These are phyloP conservation scores for Lablab purpureus DNA, from an alignment of 306 rosid species.

Conservation along the genomic window DNA sequence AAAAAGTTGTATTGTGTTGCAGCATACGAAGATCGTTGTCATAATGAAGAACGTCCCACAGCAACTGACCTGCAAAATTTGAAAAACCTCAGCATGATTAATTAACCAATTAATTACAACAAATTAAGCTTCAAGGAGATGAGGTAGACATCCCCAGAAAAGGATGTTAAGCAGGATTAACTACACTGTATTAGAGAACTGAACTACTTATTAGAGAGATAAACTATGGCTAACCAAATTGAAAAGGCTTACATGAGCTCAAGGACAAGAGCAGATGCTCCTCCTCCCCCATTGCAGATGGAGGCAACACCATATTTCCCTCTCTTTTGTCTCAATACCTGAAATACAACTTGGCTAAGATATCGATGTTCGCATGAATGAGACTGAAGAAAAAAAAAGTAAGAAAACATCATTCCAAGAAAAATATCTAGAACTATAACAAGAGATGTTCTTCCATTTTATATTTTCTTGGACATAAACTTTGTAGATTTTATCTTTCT, in stretches of 20 bases:
- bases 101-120: neutral
- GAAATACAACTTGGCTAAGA: slow-evolving; percentile 48
- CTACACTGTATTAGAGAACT: neutral
- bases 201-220: neutral
- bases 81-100: slow-evolving; percentile 9
- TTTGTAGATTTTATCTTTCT: too few species aligned
- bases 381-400: too few species aligned
- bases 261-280: slow-evolving; percentile 91
- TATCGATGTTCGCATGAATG: neutral
- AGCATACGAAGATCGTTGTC: slow-evolving; percentile 41
- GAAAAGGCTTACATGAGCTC: slow-evolving; percentile 75
- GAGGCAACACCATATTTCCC: slow-evolving; percentile 86
- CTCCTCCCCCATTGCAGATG: slow-evolving; percentile 97
- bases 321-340: slow-evolving; percentile 82
- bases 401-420: too few species aligned
- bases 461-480: too few species aligned
- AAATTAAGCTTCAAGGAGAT: neutral
- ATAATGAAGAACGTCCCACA: slow-evolving; percentile 59
- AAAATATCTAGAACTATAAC: too few species aligned
- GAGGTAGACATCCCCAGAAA: slow-evolving; percentile 2
- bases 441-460: too few species aligned
- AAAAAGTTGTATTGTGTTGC: neutral
- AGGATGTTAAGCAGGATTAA: slow-evolving; percentile 17
- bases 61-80: slow-evolving; percentile 67
- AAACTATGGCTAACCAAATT: slow-evolving; percentile 34